Percentiles rank a stretch among this genome's conserved stretches.
These are phyloP conservation scores for Alternaria hordeiaustralica DNA, from an alignment of 2,329 filamentous ascomycete genomes.

Conservation along the genomic window DNA sequence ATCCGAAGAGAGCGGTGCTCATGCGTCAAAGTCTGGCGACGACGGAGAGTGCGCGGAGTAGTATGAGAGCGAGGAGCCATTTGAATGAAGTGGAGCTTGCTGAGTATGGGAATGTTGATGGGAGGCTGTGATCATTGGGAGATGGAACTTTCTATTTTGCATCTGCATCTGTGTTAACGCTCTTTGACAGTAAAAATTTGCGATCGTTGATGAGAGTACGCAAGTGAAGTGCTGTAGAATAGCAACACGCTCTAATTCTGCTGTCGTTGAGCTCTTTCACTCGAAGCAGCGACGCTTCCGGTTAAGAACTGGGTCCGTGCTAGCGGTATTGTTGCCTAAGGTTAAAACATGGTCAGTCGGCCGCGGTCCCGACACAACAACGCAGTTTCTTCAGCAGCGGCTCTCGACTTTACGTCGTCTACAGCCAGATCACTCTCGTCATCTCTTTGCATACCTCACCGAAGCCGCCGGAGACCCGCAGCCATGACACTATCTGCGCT, in stretches of 20 bases:
- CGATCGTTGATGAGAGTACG: no score
- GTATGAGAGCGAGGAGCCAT: slow-evolving; percentile 35
- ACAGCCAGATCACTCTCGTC: not conserved
- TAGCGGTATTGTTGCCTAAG: not conserved
- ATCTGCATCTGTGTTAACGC: not conserved
- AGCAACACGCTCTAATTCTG: no score
- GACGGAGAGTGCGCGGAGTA: slow-evolving; percentile 35
- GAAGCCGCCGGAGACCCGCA: not conserved
- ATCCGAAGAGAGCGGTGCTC: slow-evolving; percentile 27
- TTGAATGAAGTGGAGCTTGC: slow-evolving; percentile 38
- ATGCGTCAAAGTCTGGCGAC: slow-evolving; percentile 29
- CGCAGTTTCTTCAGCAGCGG: not conserved
- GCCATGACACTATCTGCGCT: not conserved
- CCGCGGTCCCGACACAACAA: not conserved
- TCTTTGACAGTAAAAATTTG: not conserved
- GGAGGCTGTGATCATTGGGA: not conserved
- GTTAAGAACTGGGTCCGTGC: not conserved
- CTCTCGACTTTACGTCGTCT: fast-evolving
- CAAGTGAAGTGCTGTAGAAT: no score
- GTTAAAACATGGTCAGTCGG: no score
- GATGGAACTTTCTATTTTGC: no score
- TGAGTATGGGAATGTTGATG: slow-evolving; percentile 37
- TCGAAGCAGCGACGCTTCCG: not conserved
- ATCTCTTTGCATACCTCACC: not conserved
- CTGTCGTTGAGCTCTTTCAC: not conserved